These are phyloP conservation scores for Aspergillus sp. DNA, from an alignment of 2,329 filamentous ascomycete species.

Conservation along the genomic window DNA sequence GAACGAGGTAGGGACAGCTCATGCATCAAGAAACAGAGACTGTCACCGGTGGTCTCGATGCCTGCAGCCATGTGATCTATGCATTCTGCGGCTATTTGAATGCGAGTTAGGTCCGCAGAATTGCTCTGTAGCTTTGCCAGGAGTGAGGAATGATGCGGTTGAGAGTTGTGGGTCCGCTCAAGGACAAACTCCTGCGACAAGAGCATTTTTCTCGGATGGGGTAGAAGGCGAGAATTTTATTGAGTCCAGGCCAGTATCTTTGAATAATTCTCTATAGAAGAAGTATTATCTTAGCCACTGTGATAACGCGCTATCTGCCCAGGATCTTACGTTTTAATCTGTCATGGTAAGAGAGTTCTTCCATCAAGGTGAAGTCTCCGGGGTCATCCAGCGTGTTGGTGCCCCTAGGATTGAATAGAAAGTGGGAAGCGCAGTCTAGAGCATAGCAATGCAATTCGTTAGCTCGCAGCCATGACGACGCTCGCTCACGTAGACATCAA, in stretches of 20 bases:
- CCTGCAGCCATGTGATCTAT: conserved; percentile 71
- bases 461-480: too few species aligned
- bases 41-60: conserved; percentile 71
- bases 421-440: conserved; percentile 67
- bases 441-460: conserved; percentile 59
- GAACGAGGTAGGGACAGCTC: conserved; percentile 63
- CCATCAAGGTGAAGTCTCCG: conserved; percentile 62
- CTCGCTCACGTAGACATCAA: conserved; percentile 60
- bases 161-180: conserved; percentile 38
- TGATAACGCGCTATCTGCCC: too few species aligned
- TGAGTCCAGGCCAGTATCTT: too few species aligned
- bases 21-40: conserved; percentile 69
- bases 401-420: conserved; percentile 67
- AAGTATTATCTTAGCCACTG: neutral
- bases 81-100: conserved; percentile 65
- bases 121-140: conserved; percentile 47
- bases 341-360: conserved; percentile 64
- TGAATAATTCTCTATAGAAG: neutral
- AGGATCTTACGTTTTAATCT: conserved; percentile 53
- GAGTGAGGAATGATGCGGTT: conserved; percentile 45
- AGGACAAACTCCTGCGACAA: too few species aligned
- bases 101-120: conserved; percentile 45
- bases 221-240: too few species aligned
- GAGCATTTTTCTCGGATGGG: too few species aligned
- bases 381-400: conserved; percentile 57